phyloP scores from a whole-genome alignment of 2,329 filamentous ascomycete species.

The Emergomyces orientalis region DNA sequence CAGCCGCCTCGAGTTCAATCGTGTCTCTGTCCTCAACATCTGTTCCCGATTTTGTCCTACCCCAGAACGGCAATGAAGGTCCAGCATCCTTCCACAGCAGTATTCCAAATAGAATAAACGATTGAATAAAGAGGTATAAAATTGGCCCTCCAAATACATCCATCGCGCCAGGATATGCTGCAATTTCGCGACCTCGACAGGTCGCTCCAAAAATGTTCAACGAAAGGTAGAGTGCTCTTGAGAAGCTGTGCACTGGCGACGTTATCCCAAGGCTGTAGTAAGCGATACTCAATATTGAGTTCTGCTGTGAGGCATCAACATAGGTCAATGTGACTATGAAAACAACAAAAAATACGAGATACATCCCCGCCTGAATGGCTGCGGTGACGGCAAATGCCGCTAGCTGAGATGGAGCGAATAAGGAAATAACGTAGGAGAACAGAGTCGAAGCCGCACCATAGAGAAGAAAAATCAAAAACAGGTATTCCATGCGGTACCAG shows the following conservation, averaged over 20 bases:
- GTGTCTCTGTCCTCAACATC: slow-evolving; percentile 32
- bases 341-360: slow-evolving; percentile 61
- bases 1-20: slow-evolving; percentile 51
- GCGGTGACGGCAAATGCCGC: slow-evolving; percentile 76
- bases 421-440: slow-evolving; percentile 68
- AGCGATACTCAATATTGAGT: slow-evolving; percentile 48
- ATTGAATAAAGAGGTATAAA: slow-evolving; percentile 69
- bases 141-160: slow-evolving; percentile 75
- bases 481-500: slow-evolving; percentile 71
- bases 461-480: slow-evolving; percentile 70
- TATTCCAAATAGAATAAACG: slow-evolving; percentile 58
- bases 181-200: slow-evolving; percentile 55
- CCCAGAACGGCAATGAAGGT: slow-evolving; percentile 49
- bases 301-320: slow-evolving; percentile 26
- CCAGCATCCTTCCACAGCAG: slow-evolving; percentile 76
- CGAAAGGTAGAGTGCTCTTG: slow-evolving; percentile 64
- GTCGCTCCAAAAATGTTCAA: slow-evolving; percentile 77
- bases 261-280: slow-evolving; percentile 67
- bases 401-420: slow-evolving; percentile 69
- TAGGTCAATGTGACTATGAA: slow-evolving; percentile 68
- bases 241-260: slow-evolving; percentile 66
- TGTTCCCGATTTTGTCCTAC: slow-evolving; percentile 36
- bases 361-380: slow-evolving; percentile 60
- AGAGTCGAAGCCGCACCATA: slow-evolving; percentile 72
- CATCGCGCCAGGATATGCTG: slow-evolving; percentile 60